phyloP scores from a whole-genome alignment of 225 moss, liverwort and hornwort species.

The Pseudisothecium myosuroides region DNA sequence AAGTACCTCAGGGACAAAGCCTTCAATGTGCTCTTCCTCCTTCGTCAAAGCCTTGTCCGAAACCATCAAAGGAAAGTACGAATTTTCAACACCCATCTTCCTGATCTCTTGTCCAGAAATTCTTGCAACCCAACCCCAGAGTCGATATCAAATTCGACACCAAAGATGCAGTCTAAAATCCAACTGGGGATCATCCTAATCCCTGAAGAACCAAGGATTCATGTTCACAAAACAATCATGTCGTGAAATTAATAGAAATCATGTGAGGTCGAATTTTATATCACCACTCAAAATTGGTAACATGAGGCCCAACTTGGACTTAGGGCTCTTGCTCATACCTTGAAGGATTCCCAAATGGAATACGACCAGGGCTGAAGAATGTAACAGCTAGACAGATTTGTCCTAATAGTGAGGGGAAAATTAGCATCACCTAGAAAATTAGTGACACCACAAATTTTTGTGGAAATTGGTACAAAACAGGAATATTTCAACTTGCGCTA shows the following conservation, averaged over 20 bases:
- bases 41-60: slow-evolving; percentile 55
- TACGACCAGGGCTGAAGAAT: slow-evolving; percentile 68
- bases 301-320: too few relatives aligned
- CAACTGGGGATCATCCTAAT: not conserved
- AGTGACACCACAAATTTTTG: not conserved
- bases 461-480: not conserved
- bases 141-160: too few relatives aligned
- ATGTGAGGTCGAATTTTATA: not conserved
- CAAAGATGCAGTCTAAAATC: not conserved
- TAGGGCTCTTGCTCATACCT: not conserved
- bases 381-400: slow-evolving; percentile 27
- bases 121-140: too few relatives aligned
- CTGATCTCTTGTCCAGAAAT: too few relatives aligned
- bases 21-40: slow-evolving; percentile 74
- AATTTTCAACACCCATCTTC: too few relatives aligned
- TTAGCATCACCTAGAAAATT: not conserved
- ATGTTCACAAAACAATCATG: not conserved
- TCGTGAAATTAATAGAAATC: not conserved
- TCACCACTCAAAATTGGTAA: not conserved
- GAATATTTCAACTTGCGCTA: not conserved
- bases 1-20: slow-evolving; percentile 60
- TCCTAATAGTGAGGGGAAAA: not conserved
- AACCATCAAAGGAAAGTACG: too few relatives aligned
- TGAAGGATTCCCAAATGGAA: slow-evolving; percentile 62
- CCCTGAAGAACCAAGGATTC: not conserved